phyloP scores from a whole-genome alignment of 1,284 basidiomycete species.

The Volvariella surrecta region DNA sequence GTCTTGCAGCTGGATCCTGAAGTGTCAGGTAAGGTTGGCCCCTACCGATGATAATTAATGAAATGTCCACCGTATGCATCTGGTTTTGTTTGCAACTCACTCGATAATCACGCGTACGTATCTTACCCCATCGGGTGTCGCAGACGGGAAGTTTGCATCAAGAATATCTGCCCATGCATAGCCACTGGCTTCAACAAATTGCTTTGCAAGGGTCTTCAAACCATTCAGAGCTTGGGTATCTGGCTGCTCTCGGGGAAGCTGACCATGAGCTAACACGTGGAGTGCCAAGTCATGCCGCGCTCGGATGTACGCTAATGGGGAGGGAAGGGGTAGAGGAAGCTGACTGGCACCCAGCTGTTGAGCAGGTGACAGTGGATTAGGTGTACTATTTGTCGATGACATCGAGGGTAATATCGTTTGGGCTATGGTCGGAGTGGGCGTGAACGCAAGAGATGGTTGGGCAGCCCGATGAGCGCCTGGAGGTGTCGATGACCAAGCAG shows the following conservation, averaged over 20 bases:
- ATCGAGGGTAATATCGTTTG: too few species aligned
- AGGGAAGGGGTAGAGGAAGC: conserved; percentile 4
- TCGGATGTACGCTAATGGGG: conserved; percentile 17
- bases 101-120: conserved; percentile 51
- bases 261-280: conserved; percentile 24
- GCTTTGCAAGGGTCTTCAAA: conserved; percentile 19
- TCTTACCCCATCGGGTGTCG: conserved; percentile 37
- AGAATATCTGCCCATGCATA: conserved; percentile 57
- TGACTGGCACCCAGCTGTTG: conserved; percentile 8
- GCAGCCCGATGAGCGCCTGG: conserved; percentile 21
- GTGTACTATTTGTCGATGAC: conserved; percentile 5
- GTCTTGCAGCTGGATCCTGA: conserved; percentile 34
- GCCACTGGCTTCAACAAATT: conserved; percentile 33
- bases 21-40: conserved; percentile 54
- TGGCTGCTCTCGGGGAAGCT: neutral
- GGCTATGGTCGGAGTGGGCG: conserved; percentile 10
- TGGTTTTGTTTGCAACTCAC: conserved; percentile 39
- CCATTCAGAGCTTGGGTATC: conserved; percentile 8
- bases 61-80: neutral
- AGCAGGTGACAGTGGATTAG: conserved; percentile 9
- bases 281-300: conserved; percentile 42
- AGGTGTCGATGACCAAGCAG: conserved; percentile 56
- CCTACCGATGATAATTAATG: conserved; percentile 24
- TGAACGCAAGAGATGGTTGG: conserved; percentile 7
- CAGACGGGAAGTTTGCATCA: conserved; percentile 44